Percentiles rank a stretch among this genome's conserved stretches.
These are phyloP conservation scores for Sphaceloma murrayae DNA, from an alignment of 2,329 filamentous ascomycete genomes.

Conservation along the genomic window DNA sequence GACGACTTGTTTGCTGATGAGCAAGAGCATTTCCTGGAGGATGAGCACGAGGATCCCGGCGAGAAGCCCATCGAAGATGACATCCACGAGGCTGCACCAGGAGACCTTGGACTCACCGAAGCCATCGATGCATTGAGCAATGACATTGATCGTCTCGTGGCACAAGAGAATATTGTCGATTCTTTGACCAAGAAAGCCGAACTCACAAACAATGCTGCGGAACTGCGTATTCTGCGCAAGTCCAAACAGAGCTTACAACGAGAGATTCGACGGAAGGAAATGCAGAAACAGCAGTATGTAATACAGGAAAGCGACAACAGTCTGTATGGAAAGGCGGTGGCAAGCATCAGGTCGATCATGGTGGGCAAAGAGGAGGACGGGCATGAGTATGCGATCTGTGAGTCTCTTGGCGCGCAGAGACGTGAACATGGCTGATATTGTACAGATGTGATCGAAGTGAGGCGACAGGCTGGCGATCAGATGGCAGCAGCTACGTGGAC, in stretches of 20 bases:
- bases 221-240: slow-evolving; percentile 83
- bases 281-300: slow-evolving; percentile 93
- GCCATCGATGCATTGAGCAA: slow-evolving; percentile 80
- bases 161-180: slow-evolving; percentile 85
- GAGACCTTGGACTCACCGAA: slow-evolving; percentile 85
- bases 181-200: slow-evolving; percentile 90
- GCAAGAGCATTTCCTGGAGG: slow-evolving; percentile 73
- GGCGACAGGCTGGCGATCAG: slow-evolving; percentile 80
- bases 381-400: slow-evolving; percentile 80
- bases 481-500: slow-evolving; percentile 96
- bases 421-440: slow-evolving; percentile 21
- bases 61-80: slow-evolving; percentile 62
- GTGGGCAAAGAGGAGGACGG: slow-evolving; percentile 87
- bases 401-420: slow-evolving; percentile 23
- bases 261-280: slow-evolving; percentile 85
- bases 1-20: slow-evolving; percentile 91
- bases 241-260: slow-evolving; percentile 87
- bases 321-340: slow-evolving; percentile 79
- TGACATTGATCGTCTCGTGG: slow-evolving; percentile 78
- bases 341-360: slow-evolving; percentile 86
- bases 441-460: slow-evolving; percentile 75
- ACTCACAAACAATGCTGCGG: slow-evolving; percentile 90
- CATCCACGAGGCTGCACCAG: slow-evolving; percentile 87
- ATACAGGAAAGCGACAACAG: slow-evolving; percentile 97
- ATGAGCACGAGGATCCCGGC: slow-evolving; percentile 63